Conservation (phyloP, 2,329 filamentous ascomycete genomes). For the Pezizomycotina sp. region DNA sequence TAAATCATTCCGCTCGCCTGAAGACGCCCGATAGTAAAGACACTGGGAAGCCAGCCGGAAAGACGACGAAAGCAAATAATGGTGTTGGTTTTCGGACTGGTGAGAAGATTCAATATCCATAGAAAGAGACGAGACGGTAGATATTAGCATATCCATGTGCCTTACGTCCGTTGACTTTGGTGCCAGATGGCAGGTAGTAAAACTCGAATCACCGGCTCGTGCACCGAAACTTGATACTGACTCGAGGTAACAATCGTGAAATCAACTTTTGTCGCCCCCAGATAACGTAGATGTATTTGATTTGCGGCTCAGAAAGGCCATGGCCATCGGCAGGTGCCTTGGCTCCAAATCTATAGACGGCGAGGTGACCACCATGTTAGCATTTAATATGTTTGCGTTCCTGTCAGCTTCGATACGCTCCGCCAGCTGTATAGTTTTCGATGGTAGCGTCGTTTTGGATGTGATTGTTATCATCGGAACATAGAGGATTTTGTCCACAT, state of each 20-base stretch:
- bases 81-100: conserved; percentile 61
- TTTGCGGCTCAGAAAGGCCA: conserved; percentile 49
- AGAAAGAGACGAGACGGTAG: conserved; percentile 82
- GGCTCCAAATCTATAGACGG: conserved; percentile 87
- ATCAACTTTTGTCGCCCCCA: conserved; percentile 49
- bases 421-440: conserved; percentile 74
- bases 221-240: conserved; percentile 84
- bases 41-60: conserved; percentile 72
- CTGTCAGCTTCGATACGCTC: conserved; percentile 57
- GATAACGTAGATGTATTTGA: conserved; percentile 30
- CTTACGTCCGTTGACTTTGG: conserved; percentile 41
- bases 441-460: conserved; percentile 81
- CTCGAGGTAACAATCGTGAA: conserved; percentile 81
- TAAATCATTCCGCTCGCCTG: conserved; percentile 67
- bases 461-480: conserved; percentile 95
- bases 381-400: conserved; percentile 91
- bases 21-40: conserved; percentile 84
- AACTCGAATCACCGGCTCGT: conserved; percentile 86
- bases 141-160: conserved; percentile 90
- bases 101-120: conserved; percentile 94
- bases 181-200: conserved; percentile 63
- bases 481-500: conserved; percentile 75
- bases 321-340: conserved; percentile 69
- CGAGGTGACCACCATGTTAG: conserved; percentile 89
- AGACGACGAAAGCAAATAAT: conserved; percentile 72